Base-by-base conservation (phyloP, 2,329 filamentous ascomycete genomes). In the Lecanicillium sp. region DNA sequence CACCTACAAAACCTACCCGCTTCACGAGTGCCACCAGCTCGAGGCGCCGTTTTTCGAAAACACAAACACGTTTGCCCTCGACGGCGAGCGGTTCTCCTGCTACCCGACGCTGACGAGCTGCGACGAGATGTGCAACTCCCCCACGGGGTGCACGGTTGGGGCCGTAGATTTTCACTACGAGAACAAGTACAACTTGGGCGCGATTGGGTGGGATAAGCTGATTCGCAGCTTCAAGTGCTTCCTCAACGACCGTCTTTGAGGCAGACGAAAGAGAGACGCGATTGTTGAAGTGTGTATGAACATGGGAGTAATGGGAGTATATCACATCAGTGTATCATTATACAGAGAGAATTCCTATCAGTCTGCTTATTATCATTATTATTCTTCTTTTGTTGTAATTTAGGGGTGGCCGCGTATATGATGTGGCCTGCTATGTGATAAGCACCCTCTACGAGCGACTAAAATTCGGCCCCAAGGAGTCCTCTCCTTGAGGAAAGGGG, bases 141-240 rank as follows among this genome's bases (percentile, higher is more conserved):
- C 69, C 3, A 67, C 64, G 32, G 72, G 71, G 27, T 76, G 72
- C 56, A 74, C 71, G 0, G 62, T 71, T 42, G 72, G 71, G 27
- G 49, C 59, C 7, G 58, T 76, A 35, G 61, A 63, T 47, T 73
- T 64, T 46, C 46, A 53, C 44, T 69, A 65, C 49, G 49, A 57
- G 40, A 40, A 69, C 59, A 73, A 72, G 55, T 66, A 58, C 52
- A 61, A 75, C 49, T 49, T 75, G 37, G 55, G 59, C 18, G 57
- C 55, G 19, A 65, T 71, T 33, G 40, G 53, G 33, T 75, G 71
- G 72, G 53, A 68, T 33, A 57, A 42, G n/a, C 41, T 59, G 15
- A 51, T 64, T 36, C 46, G 42, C 36, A 61, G 58, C 46, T 64
- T 64, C 37, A 52, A 57, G 40, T 64, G 61, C 43, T 25, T 36